Evolutionary conservation across 1,139 yeast species (phyloP).

Genomic region (Lodderomyces jiufengensis): DNA sequence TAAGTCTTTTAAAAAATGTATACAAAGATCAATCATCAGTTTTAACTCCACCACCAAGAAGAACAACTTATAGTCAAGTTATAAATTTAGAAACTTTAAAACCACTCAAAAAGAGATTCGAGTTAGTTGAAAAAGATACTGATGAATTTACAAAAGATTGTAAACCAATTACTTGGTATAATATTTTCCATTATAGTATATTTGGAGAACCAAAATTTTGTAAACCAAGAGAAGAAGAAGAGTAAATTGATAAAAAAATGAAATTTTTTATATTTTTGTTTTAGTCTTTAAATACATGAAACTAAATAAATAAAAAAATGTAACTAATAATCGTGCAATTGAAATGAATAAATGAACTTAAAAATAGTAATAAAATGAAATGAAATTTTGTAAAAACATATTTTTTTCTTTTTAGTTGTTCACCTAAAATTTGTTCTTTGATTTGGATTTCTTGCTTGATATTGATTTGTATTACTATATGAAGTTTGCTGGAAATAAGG

Average conservation of each 20-base stretch:
- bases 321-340: neutral
- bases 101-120: slow-evolving; percentile 2
- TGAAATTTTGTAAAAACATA: neutral
- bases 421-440: slow-evolving; percentile 1
- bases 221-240: slow-evolving; percentile 7
- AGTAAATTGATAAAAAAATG: no score
- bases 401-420: neutral
- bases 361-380: neutral
- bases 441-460: slow-evolving; percentile 6
- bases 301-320: neutral
- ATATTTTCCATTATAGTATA: slow-evolving; percentile 44
- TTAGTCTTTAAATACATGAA: no score
- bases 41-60: slow-evolving; percentile 20
- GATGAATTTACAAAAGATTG: slow-evolving; percentile 20
- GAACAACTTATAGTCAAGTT: slow-evolving; percentile 24
- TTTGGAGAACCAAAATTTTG: slow-evolving; percentile 48
- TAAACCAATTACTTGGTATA: slow-evolving; percentile 48
- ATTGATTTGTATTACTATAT: slow-evolving; percentile 8
- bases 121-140: slow-evolving; percentile 12
- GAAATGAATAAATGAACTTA: neutral
- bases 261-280: no score
- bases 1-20: slow-evolving; percentile 6
- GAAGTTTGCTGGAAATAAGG: slow-evolving; percentile 8
- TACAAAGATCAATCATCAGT: neutral
- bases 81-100: slow-evolving; percentile 9